Base-by-base conservation (phyloP, 140 eudicot genomes). In the Ambrosia hybrid region DNA sequence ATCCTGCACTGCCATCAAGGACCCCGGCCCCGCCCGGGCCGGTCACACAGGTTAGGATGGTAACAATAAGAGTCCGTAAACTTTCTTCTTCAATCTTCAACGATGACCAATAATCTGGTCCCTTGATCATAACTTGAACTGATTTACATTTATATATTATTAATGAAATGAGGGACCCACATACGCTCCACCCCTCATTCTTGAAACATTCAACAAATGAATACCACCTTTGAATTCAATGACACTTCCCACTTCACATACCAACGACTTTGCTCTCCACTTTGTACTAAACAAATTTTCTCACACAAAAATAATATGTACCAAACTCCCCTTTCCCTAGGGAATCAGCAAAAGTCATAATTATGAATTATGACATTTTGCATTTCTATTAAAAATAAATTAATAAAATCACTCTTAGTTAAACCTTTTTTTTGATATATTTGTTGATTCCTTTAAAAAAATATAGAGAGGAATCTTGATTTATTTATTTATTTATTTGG, bases 261-360 rank as follows among this genome's bases (percentile, higher is more conserved):
- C 87, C 77, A 82, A 66, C 59, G 26, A 21, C 26, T 21, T 30
- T 68, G 70, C 84, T 82, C 83, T 10, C 82, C 91, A 82, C 89
- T 76, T 21, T 21, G 36, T 57, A 67, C 74, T 63, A 72, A 75
- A 62, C 76, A 81, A 59, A 9, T 65, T 70, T 67, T 78, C 65
- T 79, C 87, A 79, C 89, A 79, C 86, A 83, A 79, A 83, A 79
- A 77, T 66, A 64, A 51, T 79, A 85, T 87, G 86, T 83, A 85
- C 95, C 88, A 83, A 77, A 86, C 52, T 53, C 75, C 91, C 91
- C 83, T 69, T 75, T 73, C 88, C 90, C 88, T 89, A 77, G 96
- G 98, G 96, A 89, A 87, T 82, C 79, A 77, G 92, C 98, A 83
- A 78, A 68, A 80, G 39, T 17, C 92, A 85, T 73, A 75, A 78